Conservation (phyloP, 2,329 filamentous ascomycete genomes). For the Aspergillus terreus region DNA sequence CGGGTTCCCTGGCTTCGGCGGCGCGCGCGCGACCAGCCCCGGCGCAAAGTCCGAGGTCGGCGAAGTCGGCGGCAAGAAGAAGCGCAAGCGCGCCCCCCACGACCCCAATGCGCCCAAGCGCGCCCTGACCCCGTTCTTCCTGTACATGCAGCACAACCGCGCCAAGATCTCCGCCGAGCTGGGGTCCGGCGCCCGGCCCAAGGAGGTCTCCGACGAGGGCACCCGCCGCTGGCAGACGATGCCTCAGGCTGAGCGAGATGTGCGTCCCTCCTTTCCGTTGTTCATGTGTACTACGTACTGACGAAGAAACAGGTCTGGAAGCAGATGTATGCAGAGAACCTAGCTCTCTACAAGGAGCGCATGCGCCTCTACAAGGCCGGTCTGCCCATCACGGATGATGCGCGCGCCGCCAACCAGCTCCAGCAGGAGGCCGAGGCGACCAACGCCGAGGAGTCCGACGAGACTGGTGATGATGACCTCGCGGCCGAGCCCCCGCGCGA, state of each 20-base stretch:
- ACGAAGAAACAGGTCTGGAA: slow-evolving; percentile 48
- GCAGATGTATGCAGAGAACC: slow-evolving; percentile 55
- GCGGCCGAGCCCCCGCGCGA: slow-evolving; percentile 25
- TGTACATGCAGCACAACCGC: slow-evolving; percentile 87
- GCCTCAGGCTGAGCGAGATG: slow-evolving; percentile 67
- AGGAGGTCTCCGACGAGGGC: slow-evolving; percentile 82
- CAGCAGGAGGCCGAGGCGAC: slow-evolving; percentile 38
- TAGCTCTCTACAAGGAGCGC: slow-evolving; percentile 55
- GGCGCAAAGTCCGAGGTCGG: slow-evolving; percentile 46
- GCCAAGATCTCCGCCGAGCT: slow-evolving; percentile 77
- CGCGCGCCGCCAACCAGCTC: slow-evolving; percentile 40
- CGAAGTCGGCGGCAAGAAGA: slow-evolving; percentile 70
- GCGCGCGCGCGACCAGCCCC: slow-evolving; percentile 34
- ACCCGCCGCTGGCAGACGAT: slow-evolving; percentile 82
- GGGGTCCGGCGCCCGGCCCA: slow-evolving; percentile 71
- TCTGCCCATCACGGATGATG: slow-evolving; percentile 41
- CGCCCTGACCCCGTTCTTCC: slow-evolving; percentile 88
- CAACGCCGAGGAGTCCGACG: slow-evolving; percentile 29
- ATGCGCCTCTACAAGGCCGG: slow-evolving; percentile 55
- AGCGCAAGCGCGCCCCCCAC: slow-evolving; percentile 80
- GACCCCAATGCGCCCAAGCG: slow-evolving; percentile 95
- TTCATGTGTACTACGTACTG: neutral
- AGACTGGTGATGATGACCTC: slow-evolving; percentile 1
- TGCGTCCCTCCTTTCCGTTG: slow-evolving; percentile 30
- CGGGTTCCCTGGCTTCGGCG: slow-evolving; percentile 9